These are phyloP conservation scores for Beauveria asiatica DNA, from an alignment of 2,329 filamentous ascomycete species.

Conservation along the genomic window DNA sequence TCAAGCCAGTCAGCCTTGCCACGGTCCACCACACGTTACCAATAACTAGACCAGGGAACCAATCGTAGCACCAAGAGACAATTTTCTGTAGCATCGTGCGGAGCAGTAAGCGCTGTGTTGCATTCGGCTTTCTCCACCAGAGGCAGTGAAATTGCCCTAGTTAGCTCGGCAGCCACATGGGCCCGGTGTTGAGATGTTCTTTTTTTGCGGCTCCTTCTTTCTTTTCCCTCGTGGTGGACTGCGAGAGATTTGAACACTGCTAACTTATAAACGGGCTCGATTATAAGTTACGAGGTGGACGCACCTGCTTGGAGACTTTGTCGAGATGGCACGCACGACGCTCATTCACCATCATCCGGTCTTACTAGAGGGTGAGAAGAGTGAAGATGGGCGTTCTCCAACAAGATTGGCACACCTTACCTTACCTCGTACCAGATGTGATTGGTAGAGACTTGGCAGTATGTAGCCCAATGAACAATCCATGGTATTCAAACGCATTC, in stretches of 20 bases:
- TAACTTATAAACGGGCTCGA: background rate
- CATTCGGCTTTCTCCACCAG: background rate
- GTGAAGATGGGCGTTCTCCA: background rate
- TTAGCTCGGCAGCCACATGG: background rate
- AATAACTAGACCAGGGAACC: background rate
- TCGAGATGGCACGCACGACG: no score
- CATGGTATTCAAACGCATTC: background rate
- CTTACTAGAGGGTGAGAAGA: background rate
- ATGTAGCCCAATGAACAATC: background rate
- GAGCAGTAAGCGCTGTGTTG: constrained; percentile 4
- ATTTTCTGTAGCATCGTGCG: background rate
- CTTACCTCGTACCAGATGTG: background rate
- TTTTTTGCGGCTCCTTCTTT: background rate
- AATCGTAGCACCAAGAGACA: background rate
- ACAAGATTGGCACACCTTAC: background rate
- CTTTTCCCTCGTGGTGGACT: background rate
- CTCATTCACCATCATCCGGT: background rate
- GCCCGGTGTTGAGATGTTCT: background rate
- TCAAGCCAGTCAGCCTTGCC: constrained; percentile 9
- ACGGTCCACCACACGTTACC: background rate
- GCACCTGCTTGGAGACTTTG: no score
- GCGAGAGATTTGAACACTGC: background rate
- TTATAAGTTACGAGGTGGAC: background rate
- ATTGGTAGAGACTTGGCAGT: background rate
- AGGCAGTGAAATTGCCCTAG: background rate